Evolutionary conservation across 2,329 filamentous ascomycete species (phyloP), one percentile per base, ranked within the genome.

Genomic region (Fusarium miscanthi): DNA sequence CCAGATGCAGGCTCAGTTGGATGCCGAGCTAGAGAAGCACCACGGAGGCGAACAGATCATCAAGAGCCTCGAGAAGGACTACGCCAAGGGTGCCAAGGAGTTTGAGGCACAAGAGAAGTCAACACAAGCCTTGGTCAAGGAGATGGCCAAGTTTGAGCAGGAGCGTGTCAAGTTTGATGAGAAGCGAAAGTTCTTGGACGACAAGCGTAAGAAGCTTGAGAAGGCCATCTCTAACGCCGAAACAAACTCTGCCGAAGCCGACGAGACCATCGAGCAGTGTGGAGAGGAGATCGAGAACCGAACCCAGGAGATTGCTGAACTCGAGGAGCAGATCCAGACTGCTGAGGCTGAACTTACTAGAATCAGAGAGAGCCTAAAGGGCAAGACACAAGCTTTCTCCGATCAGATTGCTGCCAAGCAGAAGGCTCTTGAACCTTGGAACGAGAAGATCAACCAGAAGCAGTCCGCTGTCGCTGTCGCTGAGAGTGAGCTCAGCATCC

Each of bases 91-190:
- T n/a, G 88, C 88, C 74, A 97, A 95, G 77, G 92, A 97, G 71
- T 95, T 92, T 72, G 94, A 97, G 74, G 85, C 86, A 3, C 89
- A 97, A 72, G 94, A 97, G 75, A 95, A 97, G 82, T 88, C 93
- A 58, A 91, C 92, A 0, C 93, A 98, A 75, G 87, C 85, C 31
- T 86, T 97, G 59, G 84, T 92, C 68, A 97, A 97, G 80, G 94
- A 98, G 79, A 91, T 96, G 83, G 91, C 94, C 48, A 95, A 95
- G 79, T 94, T 97, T 70, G 97, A 99, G 79, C 97, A 98, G 80
- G 96, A 98, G 79, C 91, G 92, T 27, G 96, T 99, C 82, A 99
- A 99, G 79, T 95, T 97, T 74, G 95, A 98, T 73, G 97, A 99
- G 82, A 98, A 98, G 86, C 92, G 92, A 81, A 99, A 99, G 80